A percentile compares a stretch with the other conserved stretches of the same genome.
Evolutionary conservation across 139 green algal species (phyloP).

Genomic region (Axilococcus clingmanii): DNA sequence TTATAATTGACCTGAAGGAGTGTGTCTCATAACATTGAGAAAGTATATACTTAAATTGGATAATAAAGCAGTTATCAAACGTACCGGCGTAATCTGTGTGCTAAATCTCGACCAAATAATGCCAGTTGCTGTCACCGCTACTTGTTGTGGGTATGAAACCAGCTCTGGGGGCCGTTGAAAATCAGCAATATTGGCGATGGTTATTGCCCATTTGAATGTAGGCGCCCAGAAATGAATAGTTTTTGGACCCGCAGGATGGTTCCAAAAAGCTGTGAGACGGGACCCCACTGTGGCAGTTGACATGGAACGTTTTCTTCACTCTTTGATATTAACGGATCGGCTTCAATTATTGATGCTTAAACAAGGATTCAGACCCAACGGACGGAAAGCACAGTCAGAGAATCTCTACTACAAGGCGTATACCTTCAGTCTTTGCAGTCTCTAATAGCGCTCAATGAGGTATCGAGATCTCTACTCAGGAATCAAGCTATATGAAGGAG

Average conservation of each 20-base stretch:
- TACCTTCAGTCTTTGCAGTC: too few species aligned
- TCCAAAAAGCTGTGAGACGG: conserved; percentile 6
- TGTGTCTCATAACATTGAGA: conserved; percentile 53
- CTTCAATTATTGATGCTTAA: too few species aligned
- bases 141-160: conserved; percentile 87
- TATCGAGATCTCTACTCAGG: too few species aligned
- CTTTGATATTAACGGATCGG: too few species aligned
- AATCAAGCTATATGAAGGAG: too few species aligned
- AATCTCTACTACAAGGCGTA: too few species aligned
- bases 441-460: too few species aligned
- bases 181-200: conserved; percentile 90
- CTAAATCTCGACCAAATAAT: conserved; percentile 87
- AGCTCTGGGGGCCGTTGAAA: conserved; percentile 79
- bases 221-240: conserved; percentile 79
- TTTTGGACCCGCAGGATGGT: conserved; percentile 5
- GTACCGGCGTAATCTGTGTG: conserved; percentile 75
- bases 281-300: neutral
- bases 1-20: too few species aligned
- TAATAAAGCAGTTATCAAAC: too few species aligned
- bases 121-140: conserved; percentile 76
- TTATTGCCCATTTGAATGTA: conserved; percentile 98
- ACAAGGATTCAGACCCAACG: too few species aligned
- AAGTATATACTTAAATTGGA: neutral
- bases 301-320: too few species aligned
- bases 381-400: too few species aligned